Conservation (phyloP, 139 green algal species). For the Desmodesmus armatus region DNA sequence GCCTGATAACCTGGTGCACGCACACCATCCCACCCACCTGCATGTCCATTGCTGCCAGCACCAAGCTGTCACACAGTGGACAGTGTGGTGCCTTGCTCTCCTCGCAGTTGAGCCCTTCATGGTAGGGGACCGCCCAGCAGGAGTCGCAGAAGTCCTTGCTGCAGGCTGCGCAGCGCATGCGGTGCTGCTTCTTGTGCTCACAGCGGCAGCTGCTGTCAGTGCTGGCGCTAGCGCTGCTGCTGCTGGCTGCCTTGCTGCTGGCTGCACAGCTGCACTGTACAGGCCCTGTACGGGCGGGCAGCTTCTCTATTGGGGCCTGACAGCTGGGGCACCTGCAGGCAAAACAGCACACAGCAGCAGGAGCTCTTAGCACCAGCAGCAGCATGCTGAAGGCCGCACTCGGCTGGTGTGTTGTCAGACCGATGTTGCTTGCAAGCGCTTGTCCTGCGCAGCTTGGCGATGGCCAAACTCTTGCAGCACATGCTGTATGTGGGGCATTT, state of each 20-base stretch:
- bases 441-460: no score
- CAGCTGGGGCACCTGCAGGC: conserved; percentile 8
- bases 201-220: neutral
- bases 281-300: conserved; percentile 13
- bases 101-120: conserved; percentile 25
- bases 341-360: no score
- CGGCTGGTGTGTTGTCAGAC: no score
- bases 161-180: conserved; percentile 24
- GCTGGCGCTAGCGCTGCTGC: neutral
- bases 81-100: conserved; percentile 18
- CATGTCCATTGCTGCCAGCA: conserved; percentile 6
- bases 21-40: no score
- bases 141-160: conserved; percentile 25
- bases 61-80: conserved; percentile 1
- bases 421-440: no score
- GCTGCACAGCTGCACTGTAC: neutral
- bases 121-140: neutral
- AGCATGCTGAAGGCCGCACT: no score
- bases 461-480: no score
- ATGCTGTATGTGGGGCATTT: no score
- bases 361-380: no score
- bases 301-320: conserved; percentile 16
- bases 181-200: conserved; percentile 16
- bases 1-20: no score
- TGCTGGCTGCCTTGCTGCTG: neutral